Evolutionary conservation across 2,329 filamentous ascomycete genomes (phyloP), one percentile per base, ranked within the genome.

Genomic region (Coniochaeta sp.): DNA sequence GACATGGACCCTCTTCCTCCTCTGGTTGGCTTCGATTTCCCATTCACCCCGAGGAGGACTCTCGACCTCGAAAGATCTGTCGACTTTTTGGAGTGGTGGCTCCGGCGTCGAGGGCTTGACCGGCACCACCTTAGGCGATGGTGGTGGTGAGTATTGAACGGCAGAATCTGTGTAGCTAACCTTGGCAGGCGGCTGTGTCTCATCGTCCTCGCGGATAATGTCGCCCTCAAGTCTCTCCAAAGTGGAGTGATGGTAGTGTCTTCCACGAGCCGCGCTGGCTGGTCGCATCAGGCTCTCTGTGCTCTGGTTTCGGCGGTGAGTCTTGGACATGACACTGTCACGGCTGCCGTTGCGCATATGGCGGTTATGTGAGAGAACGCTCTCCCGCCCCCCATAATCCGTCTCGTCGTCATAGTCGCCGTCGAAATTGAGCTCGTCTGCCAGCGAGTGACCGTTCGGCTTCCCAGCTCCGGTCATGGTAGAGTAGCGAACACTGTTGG

Each of bases 361-460:
- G 19, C 74, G 73, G 55, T 73, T 68, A 60, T 76, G 74, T 2
- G 85, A 87, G 56, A 86, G 67, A 17, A 80, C 78, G 62, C 84
- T 89, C 60, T 87, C 83, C 40, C 86, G 84, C 1, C 87, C 87
- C 57, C 91, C 89, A 52, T 88, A 82, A 63, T 93, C 87, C 38
- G 89, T 88, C 63, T 89, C 78, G 59, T 85, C 83, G 50, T 84
- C 81, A 34, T 93, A 90, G 60, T 93, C 90, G 62, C 90, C 89
- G 60, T 93, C 90, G 63, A 96, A 89, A 63, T 90, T 88, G 59
- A 99, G 81, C 75, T 99, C 95, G 67, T 98, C 93, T 0, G 95
- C 95, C 44, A 99, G 80, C 63, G 89, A 96, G 61, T 91, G 74
- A 1, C 89, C 89, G 66, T 85, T 86, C 4, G 77, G 69, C 69